Evolutionary conservation across 2,329 filamentous ascomycete species (phyloP).

Genomic region (Xylariaceae sp.): DNA sequence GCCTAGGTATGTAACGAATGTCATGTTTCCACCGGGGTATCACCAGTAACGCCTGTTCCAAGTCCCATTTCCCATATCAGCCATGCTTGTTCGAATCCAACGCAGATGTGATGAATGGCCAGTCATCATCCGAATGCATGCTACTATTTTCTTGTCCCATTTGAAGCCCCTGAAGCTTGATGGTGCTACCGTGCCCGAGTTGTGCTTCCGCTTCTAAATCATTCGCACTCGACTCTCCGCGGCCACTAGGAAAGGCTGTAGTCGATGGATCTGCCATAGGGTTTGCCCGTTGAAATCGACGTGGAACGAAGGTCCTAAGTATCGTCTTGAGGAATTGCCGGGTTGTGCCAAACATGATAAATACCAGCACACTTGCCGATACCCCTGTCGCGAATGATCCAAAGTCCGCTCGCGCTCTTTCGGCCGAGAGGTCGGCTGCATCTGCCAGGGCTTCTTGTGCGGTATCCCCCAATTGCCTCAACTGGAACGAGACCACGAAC

Average conservation of each 20-base stretch:
- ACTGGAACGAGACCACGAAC: neutral
- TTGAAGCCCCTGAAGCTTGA: neutral
- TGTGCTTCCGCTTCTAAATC: too few relatives aligned
- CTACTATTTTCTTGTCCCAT: neutral
- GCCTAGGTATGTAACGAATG: too few relatives aligned
- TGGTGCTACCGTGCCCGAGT: neutral
- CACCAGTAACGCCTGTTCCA: neutral
- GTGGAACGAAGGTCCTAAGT: slow-evolving; percentile 2
- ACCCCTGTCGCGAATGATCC: slow-evolving; percentile 15
- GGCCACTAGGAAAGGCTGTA: too few relatives aligned
- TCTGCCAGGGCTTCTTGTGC: too few relatives aligned
- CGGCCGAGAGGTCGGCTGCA: slow-evolving; percentile 17
- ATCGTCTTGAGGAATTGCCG: slow-evolving; percentile 1
- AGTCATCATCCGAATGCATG: neutral
- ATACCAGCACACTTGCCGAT: slow-evolving; percentile 3
- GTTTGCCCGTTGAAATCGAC: neutral
- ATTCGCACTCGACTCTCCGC: too few relatives aligned
- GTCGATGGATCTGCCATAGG: neutral
- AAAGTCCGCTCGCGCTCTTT: slow-evolving; percentile 19
- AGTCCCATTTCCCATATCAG: neutral
- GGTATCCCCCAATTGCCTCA: neutral
- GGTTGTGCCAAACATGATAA: slow-evolving; percentile 5
- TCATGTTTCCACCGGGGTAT: too few relatives aligned
- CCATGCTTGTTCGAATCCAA: neutral
- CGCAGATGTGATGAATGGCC: neutral